Conservation (phyloP, 352 stramenopile species). For the Pythium volutum region DNA sequence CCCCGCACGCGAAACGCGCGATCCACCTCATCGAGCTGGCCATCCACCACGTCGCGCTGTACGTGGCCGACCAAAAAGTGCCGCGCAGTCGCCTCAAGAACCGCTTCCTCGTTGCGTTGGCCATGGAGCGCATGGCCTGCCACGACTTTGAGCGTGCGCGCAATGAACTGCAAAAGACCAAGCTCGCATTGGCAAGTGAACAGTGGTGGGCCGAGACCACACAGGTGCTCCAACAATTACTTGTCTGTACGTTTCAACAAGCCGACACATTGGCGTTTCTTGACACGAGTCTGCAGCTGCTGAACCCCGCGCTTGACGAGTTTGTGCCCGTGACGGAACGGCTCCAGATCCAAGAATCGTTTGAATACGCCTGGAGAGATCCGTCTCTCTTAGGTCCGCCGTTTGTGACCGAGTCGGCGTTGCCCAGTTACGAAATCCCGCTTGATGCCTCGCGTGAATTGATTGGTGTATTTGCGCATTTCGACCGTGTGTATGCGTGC, state of each 20-base stretch:
- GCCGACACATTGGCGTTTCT: constrained; percentile 70
- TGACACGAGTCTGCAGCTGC: constrained; percentile 72
- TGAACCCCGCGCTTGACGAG: constrained; percentile 69
- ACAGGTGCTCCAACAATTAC: constrained; percentile 72
- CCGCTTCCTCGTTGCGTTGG: constrained; percentile 67
- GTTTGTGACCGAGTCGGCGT: constrained; percentile 37
- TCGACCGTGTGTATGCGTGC: constrained; percentile 62
- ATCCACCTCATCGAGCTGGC: constrained; percentile 78
- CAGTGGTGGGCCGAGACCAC: constrained; percentile 73
- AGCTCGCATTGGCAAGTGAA: constrained; percentile 50
- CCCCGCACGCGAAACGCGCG: constrained; percentile 64
- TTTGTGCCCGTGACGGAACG: constrained; percentile 62
- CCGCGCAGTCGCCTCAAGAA: constrained; percentile 72
- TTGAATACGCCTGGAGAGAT: constrained; percentile 62
- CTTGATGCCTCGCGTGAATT: constrained; percentile 52
- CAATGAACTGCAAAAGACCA: constrained; percentile 67
- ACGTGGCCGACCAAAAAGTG: constrained; percentile 59
- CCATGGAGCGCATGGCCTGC: constrained; percentile 64
- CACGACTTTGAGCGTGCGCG: constrained; percentile 67
- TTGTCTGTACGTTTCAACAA: constrained; percentile 73
- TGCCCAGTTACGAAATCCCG: constrained; percentile 43
- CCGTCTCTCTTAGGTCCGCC: constrained; percentile 35
- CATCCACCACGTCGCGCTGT: constrained; percentile 69
- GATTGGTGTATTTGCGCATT: constrained; percentile 50
- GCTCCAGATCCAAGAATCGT: constrained; percentile 48